Evolutionary conservation across 768 basidiomycete genomes (phyloP), one percentile per base, ranked within the genome.

Genomic region (Auriculariales sp.): DNA sequence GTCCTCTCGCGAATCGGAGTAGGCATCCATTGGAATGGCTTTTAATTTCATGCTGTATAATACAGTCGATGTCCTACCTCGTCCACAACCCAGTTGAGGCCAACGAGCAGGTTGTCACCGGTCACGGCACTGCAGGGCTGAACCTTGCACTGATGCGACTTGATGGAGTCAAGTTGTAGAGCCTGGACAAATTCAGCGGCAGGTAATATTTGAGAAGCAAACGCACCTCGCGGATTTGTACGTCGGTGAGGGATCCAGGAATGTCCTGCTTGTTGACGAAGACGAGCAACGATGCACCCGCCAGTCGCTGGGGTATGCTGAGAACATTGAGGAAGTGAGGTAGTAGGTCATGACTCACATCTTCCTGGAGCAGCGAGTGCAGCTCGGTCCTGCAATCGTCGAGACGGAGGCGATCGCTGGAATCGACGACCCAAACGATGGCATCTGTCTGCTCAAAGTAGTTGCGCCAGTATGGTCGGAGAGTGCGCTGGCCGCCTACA

Each of bases 401-500:
- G 75, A 95, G 88, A 54, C 95, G 77, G 69, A 90, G 72, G 34
- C 86, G 75, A 67, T 98, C 94, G 31, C 84, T 77, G 0, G 92
- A 94, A 68, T 99, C 95, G 34, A 99, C 93, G 15, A 99, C 94
- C 95, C 95, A 99, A 29, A 98, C 91, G 36, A 99, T 72, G 5
- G 87, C 94, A 65, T 98, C 95, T 9, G 95, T 98, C 66, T 92
- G 89, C 65, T 99, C 95, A 57, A 98, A 98, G 67, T 98, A 98
- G 64, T 98, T 99, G 24, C 90, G 72, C 95, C 95, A 99, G 64
- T 98, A 98, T 5, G 95, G 94, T 28, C 95, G 77, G 47, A 99
- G 79, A 0, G 90, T 93, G 51, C 83, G 79, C 64, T 99, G 95
- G 22, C 95, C 94, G 30, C 95, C 95, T 30, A 98, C 91, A 63